Base-by-base conservation (phyloP, 345 rosid species). In the Pelargonium nanum region DNA sequence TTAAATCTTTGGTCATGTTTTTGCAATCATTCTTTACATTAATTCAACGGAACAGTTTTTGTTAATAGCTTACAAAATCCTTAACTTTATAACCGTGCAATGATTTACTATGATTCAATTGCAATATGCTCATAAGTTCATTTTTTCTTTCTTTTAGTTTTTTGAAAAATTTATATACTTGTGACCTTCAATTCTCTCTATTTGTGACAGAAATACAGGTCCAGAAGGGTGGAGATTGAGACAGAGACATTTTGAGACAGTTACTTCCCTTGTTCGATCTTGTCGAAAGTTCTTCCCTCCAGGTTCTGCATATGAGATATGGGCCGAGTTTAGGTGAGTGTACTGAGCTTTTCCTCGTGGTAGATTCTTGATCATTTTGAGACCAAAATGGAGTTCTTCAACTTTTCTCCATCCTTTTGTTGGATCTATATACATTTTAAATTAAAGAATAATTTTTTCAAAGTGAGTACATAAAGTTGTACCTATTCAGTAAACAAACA, bases 141-240 rank as follows among this genome's bases (percentile, higher is more conserved):
- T 52, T 32, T 59, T 19, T 28, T 45, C 32, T 24, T 23, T 28
- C 23, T 24, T 6, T n/a, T 19, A 22, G 26, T 53, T 30, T 69
- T 64, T n/a, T 56, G 22, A 16, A 26, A 59, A 6, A 56, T n/a
- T n/a, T 60, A 12, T 0, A 7, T 67, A 30, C 48, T 56, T 13
- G 13, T 32, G 45, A 24, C 22, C 26, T 65, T 68, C 28, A 25
- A 45, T 65, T 55, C n/a, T 24, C 52, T 50, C 40, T 53, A 24
- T 40, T 12, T 58, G 56, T 61, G 68, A 28, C 78, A 92, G 98
- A 84, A 89, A 83, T 72, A 87, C 85, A 59, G 97, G 99, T 55
- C 99, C 99, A 15, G 97, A 93, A 67, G 99, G 99, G 55, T 89
- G 97, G 96, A 81, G 91, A 72, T 72, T 93, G 80, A 81, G 97